Evolutionary conservation across 2,329 filamentous ascomycete species (phyloP).

Genomic region (Talaromyces marneffei): DNA sequence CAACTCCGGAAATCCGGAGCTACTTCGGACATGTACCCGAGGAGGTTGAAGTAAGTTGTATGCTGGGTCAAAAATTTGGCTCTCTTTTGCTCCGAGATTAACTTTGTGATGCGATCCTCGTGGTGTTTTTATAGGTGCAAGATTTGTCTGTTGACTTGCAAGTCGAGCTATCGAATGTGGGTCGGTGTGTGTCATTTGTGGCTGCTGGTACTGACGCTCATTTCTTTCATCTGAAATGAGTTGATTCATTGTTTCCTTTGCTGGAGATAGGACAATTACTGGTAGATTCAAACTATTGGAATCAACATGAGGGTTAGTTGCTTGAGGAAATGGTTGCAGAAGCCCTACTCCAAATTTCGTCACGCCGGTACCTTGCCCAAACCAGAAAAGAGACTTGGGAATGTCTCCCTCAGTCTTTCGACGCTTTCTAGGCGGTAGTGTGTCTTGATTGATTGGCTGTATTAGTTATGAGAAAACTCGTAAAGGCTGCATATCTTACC

Average conservation of each 20-base stretch:
- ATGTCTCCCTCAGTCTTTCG: not conserved
- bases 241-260: not conserved
- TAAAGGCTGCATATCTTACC: not conserved
- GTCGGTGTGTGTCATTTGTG: not conserved
- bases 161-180: not conserved
- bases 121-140: not conserved
- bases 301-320: conserved; percentile 2
- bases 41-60: conserved; percentile 6
- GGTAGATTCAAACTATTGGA: conserved; percentile 2
- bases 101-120: not conserved
- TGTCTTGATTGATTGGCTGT: not conserved
- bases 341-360: conserved; percentile 1
- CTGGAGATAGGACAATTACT: not conserved
- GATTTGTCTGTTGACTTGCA: not conserved
- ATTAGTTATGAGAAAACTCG: not conserved
- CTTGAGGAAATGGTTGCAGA: conserved; percentile 5
- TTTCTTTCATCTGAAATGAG: not conserved
- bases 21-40: conserved; percentile 9
- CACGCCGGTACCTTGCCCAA: not conserved
- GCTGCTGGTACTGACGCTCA: not conserved
- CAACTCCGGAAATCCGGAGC: conserved; percentile 7
- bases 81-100: not conserved
- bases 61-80: not conserved
- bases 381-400: not conserved
- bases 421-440: not conserved